Evolutionary conservation across 495 filamentous ascomycete species (phyloP), one percentile per base, ranked within the genome.

Genomic region (Penicillium samsonianum): DNA sequence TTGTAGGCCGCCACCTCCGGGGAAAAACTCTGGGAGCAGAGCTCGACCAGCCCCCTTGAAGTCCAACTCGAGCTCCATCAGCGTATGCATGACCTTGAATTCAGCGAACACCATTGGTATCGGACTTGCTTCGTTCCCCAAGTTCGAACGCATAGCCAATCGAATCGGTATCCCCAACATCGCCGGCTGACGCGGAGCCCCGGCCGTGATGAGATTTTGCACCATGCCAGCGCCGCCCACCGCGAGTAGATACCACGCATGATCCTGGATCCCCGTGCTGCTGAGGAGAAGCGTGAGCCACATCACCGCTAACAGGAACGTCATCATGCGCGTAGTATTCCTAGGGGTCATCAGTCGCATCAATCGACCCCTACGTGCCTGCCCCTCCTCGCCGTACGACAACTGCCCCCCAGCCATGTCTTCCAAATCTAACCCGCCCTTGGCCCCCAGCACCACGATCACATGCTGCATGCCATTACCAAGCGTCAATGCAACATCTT

Each of bases 401-500:
- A 37, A 46, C 33, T 57, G 58, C 16, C 67, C 65, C 6, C 62
- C 61, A 8, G 78, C 78, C 4, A 83, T 61, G 57, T 78, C 76
- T 57, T 83, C 79, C 4, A 81, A 60, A 55, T 81, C 66, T n/a
- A 82, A 57, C 14, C 76, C 72, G 8, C 52, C 17, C 0, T 72
- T 71, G 4, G 60, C 55, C 1, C 75, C 70, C 2, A 67, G 22
- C 19, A 83, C 69, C 1, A 80, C 67, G 20, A 82, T 70, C 2
- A 65, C 77, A 63, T 80, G 67, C 53, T 74, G 72, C 5, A 54
- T 43, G 19, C 79, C 81, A 57, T 81, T 81, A 0, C 80, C 79
- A 0, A 58, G 57, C 4, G 76, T 81, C 26, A 81, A 38, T 1
- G 67, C 59, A 30, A 74, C 62, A 3, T 59, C 74, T 49, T 73